These are phyloP conservation scores for Eutypella sp. DNA, from an alignment of 2,329 filamentous ascomycete species.

Conservation along the genomic window DNA sequence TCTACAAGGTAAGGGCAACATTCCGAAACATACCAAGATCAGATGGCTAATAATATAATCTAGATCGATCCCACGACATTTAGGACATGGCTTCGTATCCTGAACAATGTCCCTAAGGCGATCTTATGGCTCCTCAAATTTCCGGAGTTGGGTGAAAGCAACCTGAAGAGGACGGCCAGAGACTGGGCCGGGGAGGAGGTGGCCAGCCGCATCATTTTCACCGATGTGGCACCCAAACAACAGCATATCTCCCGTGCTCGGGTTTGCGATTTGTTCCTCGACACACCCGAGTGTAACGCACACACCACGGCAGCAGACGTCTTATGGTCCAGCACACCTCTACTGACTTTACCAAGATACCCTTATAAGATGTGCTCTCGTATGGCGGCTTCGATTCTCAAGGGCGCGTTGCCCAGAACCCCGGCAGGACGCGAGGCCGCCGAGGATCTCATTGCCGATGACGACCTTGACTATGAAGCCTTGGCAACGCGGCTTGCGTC, in stretches of 20 bases:
- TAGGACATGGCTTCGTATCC: conserved; percentile 88
- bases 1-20: conserved; percentile 73
- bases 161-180: conserved; percentile 73
- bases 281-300: conserved; percentile 96
- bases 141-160: conserved; percentile 84
- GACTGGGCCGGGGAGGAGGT: conserved; percentile 83
- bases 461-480: conserved; percentile 80
- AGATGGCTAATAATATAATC: conserved; percentile 9
- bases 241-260: conserved; percentile 89
- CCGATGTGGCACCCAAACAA: conserved; percentile 92
- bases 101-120: conserved; percentile 78
- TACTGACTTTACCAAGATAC: conserved; percentile 86
- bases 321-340: conserved; percentile 90
- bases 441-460: conserved; percentile 68
- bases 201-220: conserved; percentile 84
- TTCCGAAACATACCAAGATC: neutral
- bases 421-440: conserved; percentile 63
- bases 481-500: conserved; percentile 65
- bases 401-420: conserved; percentile 74
- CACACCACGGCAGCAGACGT: conserved; percentile 97
- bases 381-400: conserved; percentile 93
- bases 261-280: conserved; percentile 89
- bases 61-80: conserved; percentile 97
- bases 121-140: conserved; percentile 96
- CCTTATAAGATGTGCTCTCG: conserved; percentile 98